These are phyloP conservation scores for Pugionium cornutum DNA, from an alignment of 345 rosid genomes.

Conservation along the genomic window DNA sequence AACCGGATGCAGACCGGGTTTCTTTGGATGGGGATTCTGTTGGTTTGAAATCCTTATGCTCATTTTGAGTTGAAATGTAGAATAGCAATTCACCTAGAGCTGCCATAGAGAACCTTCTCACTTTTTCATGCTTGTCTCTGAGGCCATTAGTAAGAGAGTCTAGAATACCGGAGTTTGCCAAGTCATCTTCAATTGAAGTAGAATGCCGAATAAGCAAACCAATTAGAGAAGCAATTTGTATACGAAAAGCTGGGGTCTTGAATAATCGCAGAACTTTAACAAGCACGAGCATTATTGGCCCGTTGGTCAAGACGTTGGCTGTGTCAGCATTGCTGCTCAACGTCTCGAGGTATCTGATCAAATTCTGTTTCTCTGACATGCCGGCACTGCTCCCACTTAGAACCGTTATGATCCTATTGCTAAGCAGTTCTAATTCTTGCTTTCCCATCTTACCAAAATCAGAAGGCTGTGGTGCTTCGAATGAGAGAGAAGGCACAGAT, in stretches of 20 bases:
- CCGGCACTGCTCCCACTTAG: slow-evolving; percentile 66
- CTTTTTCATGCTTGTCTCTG: slow-evolving; percentile 90
- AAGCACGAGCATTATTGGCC: slow-evolving; percentile 88
- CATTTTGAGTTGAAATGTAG: slow-evolving; percentile 93
- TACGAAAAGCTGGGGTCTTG: slow-evolving; percentile 83
- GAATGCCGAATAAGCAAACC: slow-evolving; percentile 96
- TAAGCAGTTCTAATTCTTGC: slow-evolving; percentile 70
- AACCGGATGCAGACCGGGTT: slow-evolving; percentile 57
- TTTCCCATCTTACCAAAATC: slow-evolving; percentile 76
- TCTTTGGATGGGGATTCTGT: slow-evolving; percentile 88
- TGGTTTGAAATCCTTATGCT: slow-evolving; percentile 65
- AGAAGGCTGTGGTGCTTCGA: slow-evolving; percentile 68
- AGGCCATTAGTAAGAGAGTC: slow-evolving; percentile 89
- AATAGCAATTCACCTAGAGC: slow-evolving; percentile 95
- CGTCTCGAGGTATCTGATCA: slow-evolving; percentile 85
- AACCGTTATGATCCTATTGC: slow-evolving; percentile 55
- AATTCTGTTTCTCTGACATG: slow-evolving; percentile 82
- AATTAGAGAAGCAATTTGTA: slow-evolving; percentile 86
- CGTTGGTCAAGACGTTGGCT: slow-evolving; percentile 87
- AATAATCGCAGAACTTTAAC: slow-evolving; percentile 89
- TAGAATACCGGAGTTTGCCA: slow-evolving; percentile 87
- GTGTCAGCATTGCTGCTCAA: slow-evolving; percentile 84
- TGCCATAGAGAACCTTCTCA: slow-evolving; percentile 94
- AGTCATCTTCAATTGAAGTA: slow-evolving; percentile 76
- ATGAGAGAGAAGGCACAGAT: slow-evolving; percentile 68